Percentiles rank a stretch among this genome's conserved stretches.
Evolutionary conservation across 805 yeast species (phyloP).

Genomic region (Saturnispora dispora): DNA sequence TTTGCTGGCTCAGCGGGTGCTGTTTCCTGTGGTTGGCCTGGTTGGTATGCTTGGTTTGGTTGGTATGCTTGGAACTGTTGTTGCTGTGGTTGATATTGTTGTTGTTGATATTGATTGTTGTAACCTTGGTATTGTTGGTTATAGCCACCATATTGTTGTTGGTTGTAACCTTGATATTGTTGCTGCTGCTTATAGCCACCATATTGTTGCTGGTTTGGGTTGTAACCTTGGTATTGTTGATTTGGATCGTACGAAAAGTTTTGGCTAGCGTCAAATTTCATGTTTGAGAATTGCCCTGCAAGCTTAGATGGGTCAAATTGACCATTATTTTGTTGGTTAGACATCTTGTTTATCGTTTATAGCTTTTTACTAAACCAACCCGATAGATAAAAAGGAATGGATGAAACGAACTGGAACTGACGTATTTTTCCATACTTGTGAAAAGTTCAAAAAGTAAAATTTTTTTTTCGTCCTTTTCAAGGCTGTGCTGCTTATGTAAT

Average conservation of each 20-base stretch:
- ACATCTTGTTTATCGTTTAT: slow-evolving; percentile 13
- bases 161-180: slow-evolving; percentile 11
- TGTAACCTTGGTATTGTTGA: slow-evolving; percentile 13
- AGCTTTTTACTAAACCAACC: background rate
- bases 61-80: slow-evolving; percentile 1
- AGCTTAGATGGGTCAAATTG: slow-evolving; percentile 36
- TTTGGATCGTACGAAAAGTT: slow-evolving; percentile 34
- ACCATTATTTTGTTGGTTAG: slow-evolving; percentile 23
- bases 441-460: background rate
- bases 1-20: slow-evolving; percentile 42
- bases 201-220: slow-evolving; percentile 7
- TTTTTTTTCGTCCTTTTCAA: background rate
- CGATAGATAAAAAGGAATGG: background rate
- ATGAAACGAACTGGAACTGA: background rate
- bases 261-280: slow-evolving; percentile 39
- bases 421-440: background rate
- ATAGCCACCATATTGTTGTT: slow-evolving; percentile 5
- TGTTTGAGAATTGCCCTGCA: slow-evolving; percentile 18
- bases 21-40: slow-evolving; percentile 34
- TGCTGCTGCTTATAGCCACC: slow-evolving; percentile 15
- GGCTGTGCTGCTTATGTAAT: background rate
- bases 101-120: slow-evolving; percentile 13
- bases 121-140: background rate
- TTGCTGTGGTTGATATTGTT: slow-evolving; percentile 1
- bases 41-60: slow-evolving; percentile 10